Conservation (phyloP, 1,139 yeast species). For the Blastobotrys petasosporus region DNA sequence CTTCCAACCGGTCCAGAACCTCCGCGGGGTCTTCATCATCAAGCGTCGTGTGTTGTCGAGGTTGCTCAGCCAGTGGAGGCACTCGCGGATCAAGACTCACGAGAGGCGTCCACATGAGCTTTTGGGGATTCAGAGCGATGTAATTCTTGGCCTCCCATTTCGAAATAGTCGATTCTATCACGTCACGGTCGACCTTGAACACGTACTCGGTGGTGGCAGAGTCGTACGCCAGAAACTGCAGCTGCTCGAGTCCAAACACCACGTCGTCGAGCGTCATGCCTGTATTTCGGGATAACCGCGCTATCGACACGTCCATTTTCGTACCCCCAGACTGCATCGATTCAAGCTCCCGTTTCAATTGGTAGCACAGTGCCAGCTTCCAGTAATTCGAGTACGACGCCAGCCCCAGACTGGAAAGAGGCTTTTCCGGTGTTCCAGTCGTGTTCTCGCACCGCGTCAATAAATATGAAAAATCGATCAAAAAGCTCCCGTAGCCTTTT, state of each 20-base stretch:
- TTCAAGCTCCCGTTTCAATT: constrained; percentile 30
- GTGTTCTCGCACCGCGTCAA: constrained; percentile 68
- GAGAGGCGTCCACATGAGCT: constrained; percentile 51
- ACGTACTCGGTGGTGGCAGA: constrained; percentile 40
- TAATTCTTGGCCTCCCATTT: constrained; percentile 56
- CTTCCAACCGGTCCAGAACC: constrained; percentile 4
- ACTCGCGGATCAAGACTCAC: neutral
- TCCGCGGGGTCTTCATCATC: constrained; percentile 9
- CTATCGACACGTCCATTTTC: constrained; percentile 42
- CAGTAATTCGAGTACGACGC: constrained; percentile 84
- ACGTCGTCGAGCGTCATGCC: constrained; percentile 85
- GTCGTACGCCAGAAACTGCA: constrained; percentile 53
- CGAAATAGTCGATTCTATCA: constrained; percentile 41
- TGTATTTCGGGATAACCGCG: constrained; percentile 57
- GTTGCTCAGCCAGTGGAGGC: neutral
- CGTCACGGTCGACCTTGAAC: constrained; percentile 45
- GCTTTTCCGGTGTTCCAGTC: constrained; percentile 92
- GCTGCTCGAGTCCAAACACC: constrained; percentile 74
- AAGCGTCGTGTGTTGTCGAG: neutral
- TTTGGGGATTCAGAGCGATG: constrained; percentile 44
- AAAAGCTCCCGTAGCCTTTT: constrained; percentile 80
- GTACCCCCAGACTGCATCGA: constrained; percentile 29
- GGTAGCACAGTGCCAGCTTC: constrained; percentile 59
- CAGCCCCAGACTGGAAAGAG: constrained; percentile 80
- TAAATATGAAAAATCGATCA: constrained; percentile 85